Evolutionary conservation across 2,329 filamentous ascomycete species (phyloP), one percentile per base, ranked within the genome.

Genomic region (Penicillium corylophilum): DNA sequence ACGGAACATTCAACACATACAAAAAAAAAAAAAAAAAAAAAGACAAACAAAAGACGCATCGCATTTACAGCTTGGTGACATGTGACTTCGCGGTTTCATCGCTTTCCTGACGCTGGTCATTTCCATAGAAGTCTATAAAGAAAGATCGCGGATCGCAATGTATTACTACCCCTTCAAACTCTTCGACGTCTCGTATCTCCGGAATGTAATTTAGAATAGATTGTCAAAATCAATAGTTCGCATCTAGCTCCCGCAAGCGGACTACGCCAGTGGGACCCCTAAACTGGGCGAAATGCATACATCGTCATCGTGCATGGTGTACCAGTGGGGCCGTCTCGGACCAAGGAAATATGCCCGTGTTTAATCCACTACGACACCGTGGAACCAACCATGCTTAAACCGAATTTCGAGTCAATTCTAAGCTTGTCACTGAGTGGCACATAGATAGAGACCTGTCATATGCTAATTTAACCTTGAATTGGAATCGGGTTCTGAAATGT

Each of bases 121-220:
- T 48, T 48, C 33, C 31, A 44, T 48, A 50, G 44, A 26, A 44
- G 23, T 39, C 41, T 33, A 36, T 43, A 51, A 20, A 38, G 40
- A 22, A 50, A 51, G 49, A 51, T 57, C 53, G 23, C 48, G 48
- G 49, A 53, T 53, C 53, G 31, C 51, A 57, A 49, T 57, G 48
- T 53, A 54, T 51, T 55, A 44, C 48, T 46, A 40, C 45, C 23
- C 28, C 44, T 43, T n/a, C n/a, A n/a, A n/a, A n/a, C n/a, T n/a
- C n/a, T n/a, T n/a, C n/a, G n/a, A n/a, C n/a, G 6, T 46, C 46
- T 38, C 16, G 13, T 7, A 12, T 24, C 4, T 3, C 33, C 20
- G 22, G 20, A 26, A 33, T 28, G 8, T 28, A 7, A 3, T 10
- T 28, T 28, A 28, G 8, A 3, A 28, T n/a, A n/a, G n/a, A 28